A percentile compares a stretch with the other conserved stretches of the same genome.
These are phyloP conservation scores for Sporothrix curviconia DNA, from an alignment of 2,329 filamentous ascomycete genomes.

Conservation along the genomic window DNA sequence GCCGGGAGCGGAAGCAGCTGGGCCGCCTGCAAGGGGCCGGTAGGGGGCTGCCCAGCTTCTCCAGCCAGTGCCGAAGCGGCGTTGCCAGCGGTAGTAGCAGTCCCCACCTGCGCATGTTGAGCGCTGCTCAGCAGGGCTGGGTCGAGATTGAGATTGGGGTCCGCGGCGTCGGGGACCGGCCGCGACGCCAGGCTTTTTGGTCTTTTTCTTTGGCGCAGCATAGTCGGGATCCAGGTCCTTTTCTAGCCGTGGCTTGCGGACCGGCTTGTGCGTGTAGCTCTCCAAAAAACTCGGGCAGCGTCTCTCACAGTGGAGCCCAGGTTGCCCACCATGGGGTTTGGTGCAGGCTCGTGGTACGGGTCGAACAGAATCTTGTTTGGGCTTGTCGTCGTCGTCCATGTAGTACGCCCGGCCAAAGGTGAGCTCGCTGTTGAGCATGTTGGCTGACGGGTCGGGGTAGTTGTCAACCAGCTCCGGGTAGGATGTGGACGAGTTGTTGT, in stretches of 20 bases:
- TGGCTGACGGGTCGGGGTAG: conserved; percentile 27
- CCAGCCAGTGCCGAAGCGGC: background rate
- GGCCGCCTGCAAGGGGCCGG: background rate
- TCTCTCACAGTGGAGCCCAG: conserved; percentile 35
- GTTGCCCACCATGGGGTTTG: conserved; percentile 36
- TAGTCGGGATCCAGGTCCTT: conserved; percentile 52
- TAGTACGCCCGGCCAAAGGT: conserved; percentile 55
- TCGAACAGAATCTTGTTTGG: conserved; percentile 55
- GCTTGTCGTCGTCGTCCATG: conserved; percentile 52
- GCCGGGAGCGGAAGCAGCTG: background rate
- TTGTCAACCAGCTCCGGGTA: conserved; percentile 7
- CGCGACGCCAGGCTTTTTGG: conserved; percentile 33
- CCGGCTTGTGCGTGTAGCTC: conserved; percentile 47
- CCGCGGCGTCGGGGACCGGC: conserved; percentile 25
- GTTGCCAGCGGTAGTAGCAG: background rate
- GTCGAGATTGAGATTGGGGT: conserved; percentile 42
- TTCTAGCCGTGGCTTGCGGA: conserved; percentile 46
- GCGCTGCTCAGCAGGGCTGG: conserved; percentile 43
- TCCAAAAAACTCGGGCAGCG: conserved; percentile 49
- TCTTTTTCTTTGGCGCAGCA: conserved; percentile 34
- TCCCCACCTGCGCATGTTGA: too few relatives aligned
- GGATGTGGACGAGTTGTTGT: background rate
- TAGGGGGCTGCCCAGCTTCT: background rate
- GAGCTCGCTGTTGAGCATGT: background rate
- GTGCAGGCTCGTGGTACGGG: conserved; percentile 47